These are phyloP conservation scores for Pichia sp. DNA, from an alignment of 1,139 yeast genomes.

Conservation along the genomic window DNA sequence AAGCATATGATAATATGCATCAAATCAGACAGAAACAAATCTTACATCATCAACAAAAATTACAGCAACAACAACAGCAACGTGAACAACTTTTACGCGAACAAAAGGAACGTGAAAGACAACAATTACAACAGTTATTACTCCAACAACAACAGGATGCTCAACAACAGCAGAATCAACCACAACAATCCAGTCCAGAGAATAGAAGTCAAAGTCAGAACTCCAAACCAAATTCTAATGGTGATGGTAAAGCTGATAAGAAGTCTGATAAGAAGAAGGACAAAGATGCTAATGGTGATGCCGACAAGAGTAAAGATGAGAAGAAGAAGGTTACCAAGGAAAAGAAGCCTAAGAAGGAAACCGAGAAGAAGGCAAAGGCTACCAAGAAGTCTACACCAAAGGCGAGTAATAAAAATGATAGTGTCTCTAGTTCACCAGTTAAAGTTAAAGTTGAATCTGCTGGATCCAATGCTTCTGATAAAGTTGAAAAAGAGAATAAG, in stretches of 20 bases:
- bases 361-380: conserved; percentile 8
- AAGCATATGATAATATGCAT: conserved; percentile 71
- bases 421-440: conserved; percentile 10
- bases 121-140: conserved; percentile 7
- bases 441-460: conserved; percentile 12
- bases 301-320: neutral
- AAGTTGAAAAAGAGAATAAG: conserved; percentile 13
- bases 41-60: conserved; percentile 53
- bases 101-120: conserved; percentile 14
- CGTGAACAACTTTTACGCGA: conserved; percentile 38
- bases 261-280: neutral
- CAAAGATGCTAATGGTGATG: neutral
- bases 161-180: no score
- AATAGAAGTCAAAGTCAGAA: conserved; percentile 3
- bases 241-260: neutral
- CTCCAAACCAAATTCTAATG: conserved; percentile 1
- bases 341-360: conserved; percentile 14
- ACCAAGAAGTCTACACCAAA: conserved; percentile 11
- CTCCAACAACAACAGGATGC: no score
- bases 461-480: conserved; percentile 3
- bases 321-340: conserved; percentile 5
- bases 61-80: conserved; percentile 46
- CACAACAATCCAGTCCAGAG: neutral
- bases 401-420: conserved; percentile 6
- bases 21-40: conserved; percentile 41